Conservation (phyloP, 2,329 filamentous ascomycete species). For the Eutypella sp. region DNA sequence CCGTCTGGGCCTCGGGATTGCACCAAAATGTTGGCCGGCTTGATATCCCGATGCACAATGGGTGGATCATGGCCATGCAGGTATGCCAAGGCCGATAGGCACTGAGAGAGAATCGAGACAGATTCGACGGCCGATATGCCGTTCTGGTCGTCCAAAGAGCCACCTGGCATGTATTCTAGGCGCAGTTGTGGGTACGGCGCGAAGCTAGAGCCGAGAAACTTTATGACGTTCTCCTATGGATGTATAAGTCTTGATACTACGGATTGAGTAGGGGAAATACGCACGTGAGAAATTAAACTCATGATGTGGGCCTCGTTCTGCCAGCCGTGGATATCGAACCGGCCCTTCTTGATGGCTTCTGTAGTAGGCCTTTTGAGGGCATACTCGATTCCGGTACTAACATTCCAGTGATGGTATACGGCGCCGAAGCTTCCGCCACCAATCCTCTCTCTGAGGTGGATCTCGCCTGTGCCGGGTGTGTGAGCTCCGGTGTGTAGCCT, state of each 20-base stretch:
- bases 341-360: background rate
- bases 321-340: background rate
- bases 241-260: background rate
- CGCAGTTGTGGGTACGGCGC: slow-evolving; percentile 6
- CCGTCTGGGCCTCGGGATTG: background rate
- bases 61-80: slow-evolving; percentile 3
- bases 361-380: slow-evolving; percentile 18
- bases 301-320: background rate
- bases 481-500: slow-evolving; percentile 1
- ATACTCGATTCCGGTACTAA: slow-evolving; percentile 15
- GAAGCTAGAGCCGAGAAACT: too few relatives aligned
- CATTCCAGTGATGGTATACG: slow-evolving; percentile 16
- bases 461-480: slow-evolving; percentile 1
- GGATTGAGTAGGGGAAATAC: too few relatives aligned
- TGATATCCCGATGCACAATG: slow-evolving; percentile 11
- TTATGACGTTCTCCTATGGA: too few relatives aligned
- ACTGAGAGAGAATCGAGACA: background rate
- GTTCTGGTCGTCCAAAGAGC: slow-evolving; percentile 2
- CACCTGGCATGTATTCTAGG: slow-evolving; percentile 12
- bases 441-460: slow-evolving; percentile 8
- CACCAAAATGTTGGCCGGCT: slow-evolving; percentile 9
- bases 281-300: background rate
- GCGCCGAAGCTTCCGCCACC: slow-evolving; percentile 9
- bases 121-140: slow-evolving; percentile 1
- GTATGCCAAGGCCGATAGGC: slow-evolving; percentile 8